Conservation (phyloP, 768 basidiomycete species). For the Phaffia australis region DNA sequence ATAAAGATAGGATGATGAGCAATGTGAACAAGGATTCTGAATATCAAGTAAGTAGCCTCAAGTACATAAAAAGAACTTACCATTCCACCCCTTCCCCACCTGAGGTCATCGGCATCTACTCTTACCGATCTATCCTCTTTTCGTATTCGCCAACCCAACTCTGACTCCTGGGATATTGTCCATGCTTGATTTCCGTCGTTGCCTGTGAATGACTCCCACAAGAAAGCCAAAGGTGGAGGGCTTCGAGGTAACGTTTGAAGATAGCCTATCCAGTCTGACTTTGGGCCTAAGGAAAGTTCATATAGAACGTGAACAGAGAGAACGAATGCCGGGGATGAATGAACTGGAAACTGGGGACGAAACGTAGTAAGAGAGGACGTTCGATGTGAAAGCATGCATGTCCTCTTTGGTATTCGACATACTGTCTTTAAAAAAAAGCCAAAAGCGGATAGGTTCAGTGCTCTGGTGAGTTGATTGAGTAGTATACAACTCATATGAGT, state of each 20-base stretch:
- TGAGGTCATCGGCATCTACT: neutral
- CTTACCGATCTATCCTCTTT: slow-evolving; percentile 15
- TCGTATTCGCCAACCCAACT: slow-evolving; percentile 26
- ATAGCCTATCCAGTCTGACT: slow-evolving; percentile 35
- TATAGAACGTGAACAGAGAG: slow-evolving; percentile 21
- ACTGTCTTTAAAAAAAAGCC: slow-evolving; percentile 2
- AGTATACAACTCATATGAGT: neutral
- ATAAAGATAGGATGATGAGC: slow-evolving; percentile 9
- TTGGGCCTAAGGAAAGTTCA: slow-evolving; percentile 5
- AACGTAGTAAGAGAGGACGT: slow-evolving; percentile 5
- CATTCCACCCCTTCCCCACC: slow-evolving; percentile 15
- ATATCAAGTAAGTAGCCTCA: neutral
- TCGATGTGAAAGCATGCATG: slow-evolving; percentile 11
- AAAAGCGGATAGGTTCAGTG: neutral
- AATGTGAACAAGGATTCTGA: neutral
- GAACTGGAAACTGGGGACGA: neutral
- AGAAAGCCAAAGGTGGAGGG: slow-evolving; percentile 31
- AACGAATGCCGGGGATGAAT: slow-evolving; percentile 13
- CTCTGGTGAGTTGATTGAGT: neutral
- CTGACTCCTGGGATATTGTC: slow-evolving; percentile 34
- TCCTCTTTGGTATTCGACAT: slow-evolving; percentile 16
- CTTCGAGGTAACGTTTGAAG: slow-evolving; percentile 37
- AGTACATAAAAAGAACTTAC: neutral
- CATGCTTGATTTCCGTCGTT: slow-evolving; percentile 31
- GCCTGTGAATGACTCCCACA: slow-evolving; percentile 36